Conservation (phyloP, 2,329 filamentous ascomycete species). For the Pestalotiopsis sp. region DNA sequence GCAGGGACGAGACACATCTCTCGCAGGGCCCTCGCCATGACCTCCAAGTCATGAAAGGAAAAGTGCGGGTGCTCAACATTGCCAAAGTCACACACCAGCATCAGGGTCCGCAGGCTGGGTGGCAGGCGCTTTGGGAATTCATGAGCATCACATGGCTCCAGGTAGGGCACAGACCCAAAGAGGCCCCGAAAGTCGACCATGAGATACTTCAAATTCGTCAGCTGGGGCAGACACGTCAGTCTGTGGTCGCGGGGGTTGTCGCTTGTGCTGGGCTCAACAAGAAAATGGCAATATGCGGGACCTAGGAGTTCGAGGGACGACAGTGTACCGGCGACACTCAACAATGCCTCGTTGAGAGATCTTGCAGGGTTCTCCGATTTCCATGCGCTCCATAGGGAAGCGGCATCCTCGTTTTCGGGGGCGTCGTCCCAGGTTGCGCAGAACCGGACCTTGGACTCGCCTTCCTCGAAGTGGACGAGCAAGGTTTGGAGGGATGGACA, state of each 20-base stretch:
- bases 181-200: not conserved
- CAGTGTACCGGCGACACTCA: not conserved
- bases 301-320: not conserved
- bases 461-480: not conserved
- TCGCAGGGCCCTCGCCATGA: not conserved
- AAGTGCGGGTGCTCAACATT: not conserved
- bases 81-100: not conserved
- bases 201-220: not conserved
- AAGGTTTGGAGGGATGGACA: not conserved
- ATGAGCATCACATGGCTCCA: not conserved
- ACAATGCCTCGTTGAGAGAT: not conserved
- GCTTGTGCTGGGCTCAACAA: not conserved
- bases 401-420: no score
- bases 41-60: not conserved
- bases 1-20: not conserved
- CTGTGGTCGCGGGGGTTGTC: not conserved
- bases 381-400: no score
- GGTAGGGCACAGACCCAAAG: not conserved
- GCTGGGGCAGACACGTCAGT: not conserved
- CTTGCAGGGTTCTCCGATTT: not conserved
- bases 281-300: not conserved
- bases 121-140: not conserved
- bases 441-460: not conserved
- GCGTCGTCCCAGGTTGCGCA: not conserved
- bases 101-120: not conserved